Percentiles rank a stretch among this genome's conserved stretches.
phyloP scores from a whole-genome alignment of 805 yeast species.

The Kazachstania africana region DNA sequence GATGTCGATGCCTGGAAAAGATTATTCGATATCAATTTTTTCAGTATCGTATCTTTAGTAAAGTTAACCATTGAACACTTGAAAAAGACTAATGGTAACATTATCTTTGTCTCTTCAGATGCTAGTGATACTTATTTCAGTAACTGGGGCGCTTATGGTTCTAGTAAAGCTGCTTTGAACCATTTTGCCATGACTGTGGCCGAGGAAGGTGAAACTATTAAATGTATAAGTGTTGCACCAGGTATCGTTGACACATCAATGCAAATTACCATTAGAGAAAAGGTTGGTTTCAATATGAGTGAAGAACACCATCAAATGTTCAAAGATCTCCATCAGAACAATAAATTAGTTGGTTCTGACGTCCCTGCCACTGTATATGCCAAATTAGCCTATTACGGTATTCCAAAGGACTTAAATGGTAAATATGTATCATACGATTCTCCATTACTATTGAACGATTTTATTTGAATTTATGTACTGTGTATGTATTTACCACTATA shows the following conservation, averaged over 20 bases:
- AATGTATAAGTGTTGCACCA: slow-evolving; percentile 69
- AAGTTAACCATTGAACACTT: slow-evolving; percentile 46
- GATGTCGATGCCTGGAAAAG: slow-evolving; percentile 48
- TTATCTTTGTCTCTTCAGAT: slow-evolving; percentile 77
- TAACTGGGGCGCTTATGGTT: slow-evolving; percentile 83
- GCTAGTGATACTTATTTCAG: slow-evolving; percentile 44
- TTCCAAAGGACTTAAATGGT: slow-evolving; percentile 50
- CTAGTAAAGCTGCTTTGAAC: slow-evolving; percentile 83
- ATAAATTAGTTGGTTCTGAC: slow-evolving; percentile 51
- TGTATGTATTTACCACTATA: neutral
- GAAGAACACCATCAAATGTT: slow-evolving; percentile 48
- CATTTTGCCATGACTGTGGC: slow-evolving; percentile 59
- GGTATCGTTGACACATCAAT: slow-evolving; percentile 87
- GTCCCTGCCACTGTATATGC: slow-evolving; percentile 66
- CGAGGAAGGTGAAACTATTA: slow-evolving; percentile 45
- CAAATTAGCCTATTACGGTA: slow-evolving; percentile 51
- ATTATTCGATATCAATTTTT: slow-evolving; percentile 66
- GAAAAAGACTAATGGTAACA: slow-evolving; percentile 39
- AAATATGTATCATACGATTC: too few species aligned
- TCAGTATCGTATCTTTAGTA: slow-evolving; percentile 57
- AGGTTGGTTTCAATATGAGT: slow-evolving; percentile 45
- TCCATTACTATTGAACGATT: too few species aligned
- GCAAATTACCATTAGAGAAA: slow-evolving; percentile 70
- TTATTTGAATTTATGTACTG: too few species aligned
- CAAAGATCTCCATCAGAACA: slow-evolving; percentile 43